A percentile compares a stretch with the other conserved stretches of the same genome.
These are phyloP conservation scores for Boletus pseudo-olivaceus DNA, from an alignment of 768 basidiomycete genomes.

Conservation along the genomic window DNA sequence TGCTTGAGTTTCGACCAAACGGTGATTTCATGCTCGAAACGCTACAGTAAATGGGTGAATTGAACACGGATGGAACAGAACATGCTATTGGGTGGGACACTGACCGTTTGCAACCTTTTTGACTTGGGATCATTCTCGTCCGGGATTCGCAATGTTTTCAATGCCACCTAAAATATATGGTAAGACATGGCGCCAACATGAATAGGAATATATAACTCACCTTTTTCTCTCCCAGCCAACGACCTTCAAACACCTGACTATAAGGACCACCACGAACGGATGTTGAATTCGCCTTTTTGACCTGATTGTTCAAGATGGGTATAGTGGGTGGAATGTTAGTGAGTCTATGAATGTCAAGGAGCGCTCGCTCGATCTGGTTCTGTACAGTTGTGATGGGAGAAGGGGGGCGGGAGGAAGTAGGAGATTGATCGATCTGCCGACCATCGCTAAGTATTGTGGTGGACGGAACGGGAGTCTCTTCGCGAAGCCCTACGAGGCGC, in stretches of 20 bases:
- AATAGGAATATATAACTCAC: slow-evolving; percentile 22
- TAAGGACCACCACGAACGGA: slow-evolving; percentile 50
- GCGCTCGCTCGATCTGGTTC: slow-evolving; percentile 42
- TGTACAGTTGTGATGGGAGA: slow-evolving; percentile 27
- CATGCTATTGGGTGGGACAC: neutral
- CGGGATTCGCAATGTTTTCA: slow-evolving; percentile 51
- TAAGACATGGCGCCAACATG: neutral
- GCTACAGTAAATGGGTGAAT: slow-evolving; percentile 29
- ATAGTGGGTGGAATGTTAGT: slow-evolving; percentile 54
- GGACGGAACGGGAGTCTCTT: neutral
- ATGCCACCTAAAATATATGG: slow-evolving; percentile 42
- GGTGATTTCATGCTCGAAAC: slow-evolving; percentile 53
- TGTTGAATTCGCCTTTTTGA: slow-evolving; percentile 33
- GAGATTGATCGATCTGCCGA: slow-evolving; percentile 22
- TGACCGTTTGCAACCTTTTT: slow-evolving; percentile 37
- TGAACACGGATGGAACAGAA: neutral
- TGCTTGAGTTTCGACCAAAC: slow-evolving; percentile 53
- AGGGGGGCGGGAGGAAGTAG: slow-evolving; percentile 17
- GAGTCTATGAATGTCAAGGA: slow-evolving; percentile 44
- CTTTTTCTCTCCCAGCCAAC: slow-evolving; percentile 53
- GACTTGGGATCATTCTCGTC: slow-evolving; percentile 42
- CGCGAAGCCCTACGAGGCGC: slow-evolving; percentile 23
- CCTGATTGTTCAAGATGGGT: slow-evolving; percentile 51
- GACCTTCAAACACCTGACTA: slow-evolving; percentile 53
- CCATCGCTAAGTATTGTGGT: slow-evolving; percentile 17